These are phyloP conservation scores for Camellia oleifera DNA, from an alignment of 179 eudicot species.

Conservation along the genomic window DNA sequence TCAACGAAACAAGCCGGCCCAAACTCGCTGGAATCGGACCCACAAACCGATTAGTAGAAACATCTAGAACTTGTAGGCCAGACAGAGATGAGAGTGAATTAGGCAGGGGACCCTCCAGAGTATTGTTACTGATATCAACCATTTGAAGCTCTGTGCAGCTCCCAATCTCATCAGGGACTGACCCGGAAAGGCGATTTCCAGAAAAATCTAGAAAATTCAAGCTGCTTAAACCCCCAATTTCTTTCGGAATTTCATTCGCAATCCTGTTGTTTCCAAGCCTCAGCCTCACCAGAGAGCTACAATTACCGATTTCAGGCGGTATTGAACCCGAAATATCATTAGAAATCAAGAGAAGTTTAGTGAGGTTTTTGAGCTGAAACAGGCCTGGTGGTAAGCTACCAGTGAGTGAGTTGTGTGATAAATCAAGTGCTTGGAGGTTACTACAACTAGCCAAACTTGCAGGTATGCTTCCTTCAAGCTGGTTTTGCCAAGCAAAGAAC, in stretches of 20 bases:
- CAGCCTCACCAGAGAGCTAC: slow-evolving; percentile 51
- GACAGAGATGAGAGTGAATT: slow-evolving; percentile 43
- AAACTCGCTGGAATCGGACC: slow-evolving; percentile 48
- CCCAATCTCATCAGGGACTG: slow-evolving; percentile 47
- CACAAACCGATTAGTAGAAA: slow-evolving; percentile 40
- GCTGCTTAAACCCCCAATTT: slow-evolving; percentile 45
- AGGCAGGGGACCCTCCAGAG: slow-evolving; percentile 47
- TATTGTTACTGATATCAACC: slow-evolving; percentile 55
- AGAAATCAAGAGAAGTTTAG: slow-evolving; percentile 53
- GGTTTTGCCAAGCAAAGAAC: slow-evolving; percentile 64
- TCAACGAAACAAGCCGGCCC: slow-evolving; percentile 48
- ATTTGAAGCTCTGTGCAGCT: slow-evolving; percentile 52
- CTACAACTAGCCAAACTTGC: slow-evolving; percentile 44
- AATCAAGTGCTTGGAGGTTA: slow-evolving; percentile 55
- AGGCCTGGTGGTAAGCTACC: slow-evolving; percentile 48
- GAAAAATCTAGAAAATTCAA: slow-evolving; percentile 65
- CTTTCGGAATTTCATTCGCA: slow-evolving; percentile 45
- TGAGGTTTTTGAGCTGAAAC: slow-evolving; percentile 49
- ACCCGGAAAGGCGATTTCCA: slow-evolving; percentile 49
- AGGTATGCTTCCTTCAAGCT: slow-evolving; percentile 67
- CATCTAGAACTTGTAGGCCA: slow-evolving; percentile 57
- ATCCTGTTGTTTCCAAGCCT: slow-evolving; percentile 54
- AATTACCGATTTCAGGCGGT: slow-evolving; percentile 51
- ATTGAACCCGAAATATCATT: slow-evolving; percentile 63
- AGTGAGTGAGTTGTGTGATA: slow-evolving; percentile 60